phyloP scores from a whole-genome alignment of 1,284 basidiomycete species.

The Boletus albobrunnescens region DNA sequence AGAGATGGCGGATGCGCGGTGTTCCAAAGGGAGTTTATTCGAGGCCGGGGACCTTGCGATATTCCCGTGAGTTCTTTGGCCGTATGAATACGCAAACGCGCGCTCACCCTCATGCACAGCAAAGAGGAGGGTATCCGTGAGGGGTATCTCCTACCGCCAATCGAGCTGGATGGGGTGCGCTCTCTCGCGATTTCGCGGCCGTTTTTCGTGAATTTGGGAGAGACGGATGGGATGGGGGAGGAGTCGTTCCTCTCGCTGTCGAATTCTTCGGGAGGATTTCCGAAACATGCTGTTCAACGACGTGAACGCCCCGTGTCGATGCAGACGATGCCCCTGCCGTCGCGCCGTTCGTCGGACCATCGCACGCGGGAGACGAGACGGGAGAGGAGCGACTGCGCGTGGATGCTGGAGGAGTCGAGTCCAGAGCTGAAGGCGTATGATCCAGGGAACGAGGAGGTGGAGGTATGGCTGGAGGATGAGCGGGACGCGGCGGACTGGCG shows the following conservation, averaged over 20 bases:
- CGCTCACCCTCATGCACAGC: slow-evolving; percentile 2
- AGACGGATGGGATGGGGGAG: slow-evolving; percentile 9
- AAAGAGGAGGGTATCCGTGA: not conserved
- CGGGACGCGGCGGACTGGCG: slow-evolving; percentile 28
- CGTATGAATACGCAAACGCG: not conserved
- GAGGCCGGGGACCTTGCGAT: slow-evolving; percentile 3
- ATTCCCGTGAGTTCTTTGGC: slow-evolving; percentile 13
- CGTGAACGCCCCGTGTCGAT: slow-evolving; percentile 11
- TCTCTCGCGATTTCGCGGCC: slow-evolving; percentile 8
- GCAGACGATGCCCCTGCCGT: slow-evolving; percentile 11
- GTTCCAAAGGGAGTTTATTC: not conserved
- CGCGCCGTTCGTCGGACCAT: slow-evolving; percentile 2
- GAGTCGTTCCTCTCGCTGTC: slow-evolving; percentile 21
- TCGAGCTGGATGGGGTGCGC: slow-evolving; percentile 13
- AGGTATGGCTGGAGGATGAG: slow-evolving; percentile 6
- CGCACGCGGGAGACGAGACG: not conserved
- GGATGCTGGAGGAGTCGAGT: slow-evolving; percentile 31
- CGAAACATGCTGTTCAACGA: slow-evolving; percentile 7
- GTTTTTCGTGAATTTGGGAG: slow-evolving; percentile 16
- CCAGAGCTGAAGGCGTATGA: slow-evolving; percentile 16
- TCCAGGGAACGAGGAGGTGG: slow-evolving; percentile 8
- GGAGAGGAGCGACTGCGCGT: slow-evolving; percentile 19
- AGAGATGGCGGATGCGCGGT: slow-evolving; percentile 8
- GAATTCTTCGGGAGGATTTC: slow-evolving; percentile 8
- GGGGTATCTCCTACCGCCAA: not conserved